Percentiles rank a stretch among this genome's conserved stretches.
Evolutionary conservation across 2,329 filamentous ascomycete species (phyloP).

Genomic region (Hirsutella minnesotensis): DNA sequence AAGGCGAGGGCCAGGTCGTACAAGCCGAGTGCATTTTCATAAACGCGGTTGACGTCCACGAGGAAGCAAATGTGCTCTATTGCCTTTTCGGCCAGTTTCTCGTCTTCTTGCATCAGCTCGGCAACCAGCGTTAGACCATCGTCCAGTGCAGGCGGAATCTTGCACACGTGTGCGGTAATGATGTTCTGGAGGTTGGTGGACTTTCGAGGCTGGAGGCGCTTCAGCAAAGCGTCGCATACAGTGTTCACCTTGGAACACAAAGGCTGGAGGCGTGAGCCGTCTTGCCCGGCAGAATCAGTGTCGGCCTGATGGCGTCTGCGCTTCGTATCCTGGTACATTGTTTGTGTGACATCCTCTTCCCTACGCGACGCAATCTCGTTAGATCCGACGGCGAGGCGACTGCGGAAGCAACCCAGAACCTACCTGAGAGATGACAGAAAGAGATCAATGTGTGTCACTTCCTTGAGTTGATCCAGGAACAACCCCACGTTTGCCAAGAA

Average conservation of each 20-base stretch:
- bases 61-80: slow-evolving; percentile 97
- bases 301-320: slow-evolving; percentile 17
- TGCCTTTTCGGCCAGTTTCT: slow-evolving; percentile 69
- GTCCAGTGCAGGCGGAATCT: slow-evolving; percentile 78
- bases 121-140: slow-evolving; percentile 73
- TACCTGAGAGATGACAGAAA: slow-evolving; percentile 80
- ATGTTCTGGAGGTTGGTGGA: slow-evolving; percentile 71
- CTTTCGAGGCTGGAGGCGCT: slow-evolving; percentile 49
- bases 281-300: slow-evolving; percentile 3
- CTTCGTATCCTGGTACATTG: slow-evolving; percentile 84
- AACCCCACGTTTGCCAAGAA: slow-evolving; percentile 65
- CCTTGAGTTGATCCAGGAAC: slow-evolving; percentile 77
- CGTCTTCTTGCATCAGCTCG: slow-evolving; percentile 54
- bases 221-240: slow-evolving; percentile 77
- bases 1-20: slow-evolving; percentile 87
- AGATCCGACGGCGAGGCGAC: slow-evolving; percentile 14
- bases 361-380: slow-evolving; percentile 21
- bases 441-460: slow-evolving; percentile 73
- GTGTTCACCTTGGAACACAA: slow-evolving; percentile 60
- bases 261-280: slow-evolving; percentile 7
- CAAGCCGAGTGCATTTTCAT: slow-evolving; percentile 78
- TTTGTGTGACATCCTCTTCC: slow-evolving; percentile 85
- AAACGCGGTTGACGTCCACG: slow-evolving; percentile 83
- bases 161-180: slow-evolving; percentile 91
- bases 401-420: slow-evolving; percentile 8